Conservation (phyloP, 441 rosid species). For the Jatropha podagrica region DNA sequence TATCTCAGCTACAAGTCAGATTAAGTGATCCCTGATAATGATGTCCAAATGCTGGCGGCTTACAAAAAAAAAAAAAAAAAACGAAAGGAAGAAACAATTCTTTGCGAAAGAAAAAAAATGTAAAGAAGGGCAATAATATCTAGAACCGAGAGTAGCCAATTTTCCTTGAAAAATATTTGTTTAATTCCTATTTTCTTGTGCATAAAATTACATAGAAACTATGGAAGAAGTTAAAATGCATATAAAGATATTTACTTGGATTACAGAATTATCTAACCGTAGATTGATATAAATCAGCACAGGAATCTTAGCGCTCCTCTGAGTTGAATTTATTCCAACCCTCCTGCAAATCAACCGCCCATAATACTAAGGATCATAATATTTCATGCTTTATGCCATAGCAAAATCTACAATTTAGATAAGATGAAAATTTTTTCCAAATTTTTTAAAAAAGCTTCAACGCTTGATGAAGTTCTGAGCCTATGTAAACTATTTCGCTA, state of each 20-base stretch:
- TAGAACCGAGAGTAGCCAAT: slow-evolving; percentile 7
- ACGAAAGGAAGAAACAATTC: too few species aligned
- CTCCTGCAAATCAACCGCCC: slow-evolving; percentile 55
- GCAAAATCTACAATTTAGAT: neutral
- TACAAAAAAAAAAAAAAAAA: too few species aligned
- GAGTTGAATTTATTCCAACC: slow-evolving; percentile 95
- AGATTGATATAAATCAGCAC: slow-evolving; percentile 12
- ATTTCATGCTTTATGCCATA: neutral
- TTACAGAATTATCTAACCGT: slow-evolving; percentile 21
- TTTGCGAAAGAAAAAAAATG: neutral
- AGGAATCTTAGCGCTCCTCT: slow-evolving; percentile 61
- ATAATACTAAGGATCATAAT: neutral
- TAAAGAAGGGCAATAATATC: neutral
- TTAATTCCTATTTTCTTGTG: slow-evolving; percentile 16
- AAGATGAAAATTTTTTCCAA: too few species aligned
- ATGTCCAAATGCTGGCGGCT: too few species aligned
- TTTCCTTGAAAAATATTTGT: slow-evolving; percentile 11
- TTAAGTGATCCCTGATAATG: too few species aligned
- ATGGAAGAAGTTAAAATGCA: slow-evolving; percentile 14
- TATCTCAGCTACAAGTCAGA: too few species aligned
- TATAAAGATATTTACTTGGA: slow-evolving; percentile 29
- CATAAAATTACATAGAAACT: slow-evolving; percentile 23
- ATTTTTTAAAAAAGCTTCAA: too few species aligned
- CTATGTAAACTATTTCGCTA: neutral
- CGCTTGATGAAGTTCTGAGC: too few species aligned